Conservation (phyloP, 2,329 filamentous ascomycete genomes). For the Cladosporium sp. region DNA sequence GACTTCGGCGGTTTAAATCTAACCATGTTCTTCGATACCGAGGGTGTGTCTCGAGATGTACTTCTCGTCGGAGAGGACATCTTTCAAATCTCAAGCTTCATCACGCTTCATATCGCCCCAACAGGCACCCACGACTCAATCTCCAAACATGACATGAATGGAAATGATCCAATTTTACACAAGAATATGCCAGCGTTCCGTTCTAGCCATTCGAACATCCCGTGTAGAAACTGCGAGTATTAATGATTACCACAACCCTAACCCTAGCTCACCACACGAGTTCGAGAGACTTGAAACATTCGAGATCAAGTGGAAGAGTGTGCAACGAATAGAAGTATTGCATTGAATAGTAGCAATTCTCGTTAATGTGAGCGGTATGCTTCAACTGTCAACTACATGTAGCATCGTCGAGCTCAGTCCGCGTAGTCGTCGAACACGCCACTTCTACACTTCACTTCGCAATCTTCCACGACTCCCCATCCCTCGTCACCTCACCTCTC, state of each 20-base stretch:
- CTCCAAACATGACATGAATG: no score
- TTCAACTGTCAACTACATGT: neutral
- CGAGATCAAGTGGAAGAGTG: neutral
- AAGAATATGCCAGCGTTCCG: no score
- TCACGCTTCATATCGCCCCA: neutral
- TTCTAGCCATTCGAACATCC: neutral
- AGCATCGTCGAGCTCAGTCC: neutral
- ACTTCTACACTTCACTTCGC: neutral
- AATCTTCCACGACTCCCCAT: conserved; percentile 35
- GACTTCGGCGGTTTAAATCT: no score
- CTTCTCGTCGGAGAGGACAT: no score
- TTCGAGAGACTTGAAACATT: neutral
- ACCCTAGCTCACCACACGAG: neutral
- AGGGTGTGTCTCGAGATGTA: no score
- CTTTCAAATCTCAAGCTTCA: neutral
- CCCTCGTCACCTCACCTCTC: conserved; percentile 57
- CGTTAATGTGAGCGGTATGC: neutral
- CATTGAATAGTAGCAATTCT: neutral
- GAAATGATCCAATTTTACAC: no score
- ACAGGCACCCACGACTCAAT: no score
- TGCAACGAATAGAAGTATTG: no score
- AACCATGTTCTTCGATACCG: neutral
- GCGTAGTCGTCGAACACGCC: neutral
- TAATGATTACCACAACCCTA: neutral
- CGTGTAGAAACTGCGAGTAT: neutral